phyloP scores from a whole-genome alignment of 2,329 filamentous ascomycete genomes.

The Fusarium sp. region DNA sequence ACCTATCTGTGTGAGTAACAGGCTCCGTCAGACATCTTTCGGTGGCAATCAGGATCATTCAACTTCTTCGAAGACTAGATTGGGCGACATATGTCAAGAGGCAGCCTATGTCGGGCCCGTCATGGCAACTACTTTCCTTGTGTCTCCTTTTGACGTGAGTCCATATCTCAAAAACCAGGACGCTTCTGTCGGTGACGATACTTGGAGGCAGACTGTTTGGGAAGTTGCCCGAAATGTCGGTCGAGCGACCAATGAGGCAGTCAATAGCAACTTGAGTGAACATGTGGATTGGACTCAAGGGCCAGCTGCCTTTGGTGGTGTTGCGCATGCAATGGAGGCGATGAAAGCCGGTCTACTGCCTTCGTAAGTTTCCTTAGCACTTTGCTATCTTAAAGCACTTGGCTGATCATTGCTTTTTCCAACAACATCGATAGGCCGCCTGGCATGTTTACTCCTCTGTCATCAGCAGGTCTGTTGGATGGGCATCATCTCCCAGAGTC shows the following conservation, averaged over 20 bases:
- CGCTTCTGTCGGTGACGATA: rapidly evolving
- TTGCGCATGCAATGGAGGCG: not conserved
- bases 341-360: not conserved
- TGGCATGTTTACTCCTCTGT: constrained; percentile 5
- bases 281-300: constrained; percentile 10
- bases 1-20: constrained; percentile 6
- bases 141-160: not conserved
- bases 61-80: not conserved
- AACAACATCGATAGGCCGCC: not conserved
- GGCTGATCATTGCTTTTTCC: not conserved
- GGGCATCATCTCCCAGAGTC: not conserved
- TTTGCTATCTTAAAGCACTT: rapidly evolving
- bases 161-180: not conserved
- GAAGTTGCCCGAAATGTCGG: not conserved
- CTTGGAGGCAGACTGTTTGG: not conserved
- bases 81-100: not conserved
- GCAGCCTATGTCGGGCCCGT: not conserved
- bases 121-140: constrained; percentile 1
- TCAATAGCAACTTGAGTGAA: not conserved
- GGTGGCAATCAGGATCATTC: not conserved
- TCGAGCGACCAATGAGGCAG: not conserved
- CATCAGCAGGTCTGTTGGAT: not conserved
- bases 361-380: not conserved
- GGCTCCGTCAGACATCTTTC: not conserved
- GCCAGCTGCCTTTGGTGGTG: not conserved